Base-by-base conservation (phyloP, 2,329 filamentous ascomycete genomes). In the Escovopsis sp. region DNA sequence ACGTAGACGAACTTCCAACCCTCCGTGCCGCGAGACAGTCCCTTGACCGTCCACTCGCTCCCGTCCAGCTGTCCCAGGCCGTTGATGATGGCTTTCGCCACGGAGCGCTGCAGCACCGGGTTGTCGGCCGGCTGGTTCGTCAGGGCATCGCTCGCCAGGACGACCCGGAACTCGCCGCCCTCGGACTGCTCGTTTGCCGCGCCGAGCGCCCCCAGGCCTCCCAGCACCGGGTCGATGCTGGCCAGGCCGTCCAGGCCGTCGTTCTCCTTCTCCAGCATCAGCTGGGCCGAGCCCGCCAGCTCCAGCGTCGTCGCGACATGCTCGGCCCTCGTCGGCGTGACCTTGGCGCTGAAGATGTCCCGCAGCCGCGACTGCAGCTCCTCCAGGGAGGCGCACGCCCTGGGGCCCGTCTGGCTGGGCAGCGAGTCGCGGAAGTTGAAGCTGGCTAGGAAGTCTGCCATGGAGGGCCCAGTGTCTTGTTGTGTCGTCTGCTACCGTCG, bases 1-100 rank as follows among this genome's bases (percentile, higher is more conserved):
- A 61, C 50, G 41, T 69, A 74, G 3, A 57, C 61, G 36, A 74
- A 65, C 1, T 55, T 58, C 69, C 70, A 73, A 5, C 69, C 68
- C 31, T 68, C 61, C 1, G 59, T 41, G 7, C 48, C 55, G 12
- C 61, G 55, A 17, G 61, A 60, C 15, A 67, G 56, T 14, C 64
- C 55, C 15, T 63, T 56, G 19, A 65, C 49, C 3, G 45, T 47
- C 70, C 70, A 75, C 1, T 49, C 50, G 42, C 68, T 68, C 12
- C 54, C 55, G 41, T 75, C 70, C 4, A 60, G 54, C 7, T 50
- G 48, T 17, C 61, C 53, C 12, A 74, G 43, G 3, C 55, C 51
- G 10, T 46, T 47, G 23, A 65, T 52, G 39, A 76, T 63, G 35
- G 66, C 57, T 42, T 62, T 64, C 8, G 66, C 61, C 21, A 72